Evolutionary conservation across 495 filamentous ascomycete species (phyloP).

Genomic region (Pseudotulostoma volvatum): DNA sequence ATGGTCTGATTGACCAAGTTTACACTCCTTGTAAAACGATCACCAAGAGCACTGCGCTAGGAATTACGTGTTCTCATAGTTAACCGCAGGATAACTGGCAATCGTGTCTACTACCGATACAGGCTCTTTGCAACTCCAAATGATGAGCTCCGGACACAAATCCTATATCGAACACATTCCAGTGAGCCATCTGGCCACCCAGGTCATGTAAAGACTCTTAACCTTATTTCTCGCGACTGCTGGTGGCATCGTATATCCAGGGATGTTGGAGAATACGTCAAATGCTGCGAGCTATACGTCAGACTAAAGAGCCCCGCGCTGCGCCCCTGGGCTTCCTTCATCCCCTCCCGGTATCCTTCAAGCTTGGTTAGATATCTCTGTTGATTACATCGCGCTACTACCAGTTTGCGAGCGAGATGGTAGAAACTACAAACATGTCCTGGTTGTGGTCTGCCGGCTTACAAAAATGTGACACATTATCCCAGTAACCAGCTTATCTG

Average conservation of each 20-base stretch:
- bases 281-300: background rate
- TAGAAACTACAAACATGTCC: background rate
- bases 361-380: background rate
- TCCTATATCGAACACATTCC: no score
- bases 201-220: background rate
- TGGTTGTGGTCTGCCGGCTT: background rate
- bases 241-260: background rate
- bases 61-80: background rate
- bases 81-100: no score
- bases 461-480: background rate
- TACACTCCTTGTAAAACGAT: background rate
- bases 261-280: background rate
- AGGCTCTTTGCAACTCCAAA: no score
- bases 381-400: background rate
- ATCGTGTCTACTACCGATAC: no score
- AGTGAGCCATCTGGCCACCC: background rate
- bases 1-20: background rate
- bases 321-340: background rate
- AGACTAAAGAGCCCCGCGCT: background rate
- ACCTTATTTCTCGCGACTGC: background rate
- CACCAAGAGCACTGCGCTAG: background rate
- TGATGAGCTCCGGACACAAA: no score
- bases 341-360: background rate
- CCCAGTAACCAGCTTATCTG: background rate
- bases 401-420: background rate